phyloP scores from a whole-genome alignment of 805 yeast species.

The Nakazawaea peltata region DNA sequence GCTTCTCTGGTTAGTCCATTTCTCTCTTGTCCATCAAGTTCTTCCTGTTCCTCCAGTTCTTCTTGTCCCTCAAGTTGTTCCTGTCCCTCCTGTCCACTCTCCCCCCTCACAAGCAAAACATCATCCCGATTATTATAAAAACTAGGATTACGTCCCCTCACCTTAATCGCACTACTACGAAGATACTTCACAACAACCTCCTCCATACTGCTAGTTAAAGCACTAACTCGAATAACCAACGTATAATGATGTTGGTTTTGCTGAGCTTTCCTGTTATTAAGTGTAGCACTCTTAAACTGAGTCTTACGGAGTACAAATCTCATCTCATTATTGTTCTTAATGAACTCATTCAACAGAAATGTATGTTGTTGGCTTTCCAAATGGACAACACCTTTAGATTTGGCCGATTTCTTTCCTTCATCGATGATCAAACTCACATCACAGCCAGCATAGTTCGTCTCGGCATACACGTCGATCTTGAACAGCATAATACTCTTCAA shows the following conservation, averaged over 20 bases:
- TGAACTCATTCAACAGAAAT: conserved; percentile 12
- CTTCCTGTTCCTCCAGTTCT: too few relatives aligned
- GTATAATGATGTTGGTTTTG: conserved; percentile 37
- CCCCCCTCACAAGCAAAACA: conserved; percentile 24
- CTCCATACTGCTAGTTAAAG: conserved; percentile 1
- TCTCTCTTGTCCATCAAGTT: too few relatives aligned
- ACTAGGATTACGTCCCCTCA: conserved; percentile 56
- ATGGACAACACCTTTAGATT: conserved; percentile 7
- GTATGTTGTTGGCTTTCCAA: conserved; percentile 7
- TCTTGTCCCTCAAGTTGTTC: neutral
- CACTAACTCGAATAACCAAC: conserved; percentile 15
- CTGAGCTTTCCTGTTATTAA: conserved; percentile 39
- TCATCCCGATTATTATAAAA: conserved; percentile 48
- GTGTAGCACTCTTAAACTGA: conserved; percentile 44
- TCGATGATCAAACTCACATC: neutral
- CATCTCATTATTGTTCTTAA: conserved; percentile 20
- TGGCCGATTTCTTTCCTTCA: conserved; percentile 8
- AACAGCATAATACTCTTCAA: neutral
- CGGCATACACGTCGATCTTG: conserved; percentile 29
- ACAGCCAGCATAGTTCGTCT: conserved; percentile 17
- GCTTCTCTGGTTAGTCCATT: too few relatives aligned
- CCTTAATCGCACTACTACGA: conserved; percentile 40
- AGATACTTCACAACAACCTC: conserved; percentile 9
- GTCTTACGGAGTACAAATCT: conserved; percentile 29
- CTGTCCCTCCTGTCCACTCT: neutral